Percentiles rank a stretch among this genome's conserved stretches.
phyloP scores from a whole-genome alignment of 2,329 filamentous ascomycete species.

The Colletotrichum higginsianum region DNA sequence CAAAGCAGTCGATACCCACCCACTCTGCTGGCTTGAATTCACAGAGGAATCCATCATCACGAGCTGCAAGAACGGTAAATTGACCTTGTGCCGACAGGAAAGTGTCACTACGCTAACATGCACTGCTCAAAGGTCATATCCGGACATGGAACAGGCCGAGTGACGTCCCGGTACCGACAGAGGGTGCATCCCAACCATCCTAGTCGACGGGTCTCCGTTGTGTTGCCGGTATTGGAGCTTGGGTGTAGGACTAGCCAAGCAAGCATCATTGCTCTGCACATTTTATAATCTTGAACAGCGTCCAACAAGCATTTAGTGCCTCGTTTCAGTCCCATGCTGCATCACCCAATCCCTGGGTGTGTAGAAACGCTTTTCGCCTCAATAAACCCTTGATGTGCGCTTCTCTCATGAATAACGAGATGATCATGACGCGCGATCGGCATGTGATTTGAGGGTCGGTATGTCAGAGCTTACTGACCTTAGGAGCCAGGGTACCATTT shows the following conservation, averaged over 20 bases:
- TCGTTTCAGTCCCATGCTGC: not conserved
- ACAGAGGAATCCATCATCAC: constrained; percentile 94
- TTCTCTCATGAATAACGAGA: constrained; percentile 12
- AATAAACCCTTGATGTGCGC: constrained; percentile 10
- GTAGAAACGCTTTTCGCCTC: constrained; percentile 1
- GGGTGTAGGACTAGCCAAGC: constrained; percentile 18
- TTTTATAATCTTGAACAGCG: not conserved
- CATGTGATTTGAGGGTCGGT: constrained; percentile 34
- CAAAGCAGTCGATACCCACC: constrained; percentile 88
- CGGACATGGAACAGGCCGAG: constrained; percentile 80
- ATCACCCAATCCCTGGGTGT: not conserved
- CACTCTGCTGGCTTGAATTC: constrained; percentile 92
- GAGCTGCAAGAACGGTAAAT: constrained; percentile 89
- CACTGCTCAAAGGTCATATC: constrained; percentile 70
- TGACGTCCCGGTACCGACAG: constrained; percentile 43
- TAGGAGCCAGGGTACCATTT: not conserved
- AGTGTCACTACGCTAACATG: constrained; percentile 6
- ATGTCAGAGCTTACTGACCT: constrained; percentile 24
- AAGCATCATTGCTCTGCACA: not conserved
- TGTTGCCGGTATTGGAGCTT: constrained; percentile 15
- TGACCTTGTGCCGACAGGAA: constrained; percentile 43
- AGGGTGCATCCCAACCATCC: constrained; percentile 35
- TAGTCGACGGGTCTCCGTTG: constrained; percentile 14
- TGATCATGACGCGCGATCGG: constrained; percentile 37
- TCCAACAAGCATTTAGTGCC: not conserved